Base-by-base conservation (phyloP, 2,329 filamentous ascomycete species). In the Epichloe gansuensis region DNA sequence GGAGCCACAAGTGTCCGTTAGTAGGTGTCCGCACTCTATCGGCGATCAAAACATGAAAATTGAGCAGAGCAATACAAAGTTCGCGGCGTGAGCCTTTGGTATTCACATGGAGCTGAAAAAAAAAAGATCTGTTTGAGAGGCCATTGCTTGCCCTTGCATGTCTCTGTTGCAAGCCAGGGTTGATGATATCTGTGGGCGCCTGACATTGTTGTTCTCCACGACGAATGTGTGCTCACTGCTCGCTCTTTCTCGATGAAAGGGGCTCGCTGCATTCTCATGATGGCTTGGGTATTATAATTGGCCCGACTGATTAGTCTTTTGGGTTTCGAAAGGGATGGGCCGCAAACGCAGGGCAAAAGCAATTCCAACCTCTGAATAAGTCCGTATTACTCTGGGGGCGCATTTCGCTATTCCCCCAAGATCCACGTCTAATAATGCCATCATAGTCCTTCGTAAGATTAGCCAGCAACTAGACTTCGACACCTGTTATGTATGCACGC, bases 101-200 rank as follows among this genome's bases (percentile, higher is more conserved):
- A 53, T 50, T 25, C 35, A 17, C 21, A 17, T 9, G 27, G 34
- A 25, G 21, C 35, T 44, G 40, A 11, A 31, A 52, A 49, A 39
- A 34, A 39, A 34, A 27, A 38, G 41, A 43, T 23, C 25, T 51
- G 53, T 53, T 51, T 51, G 41, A 47, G 49, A 39, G 34, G 35
- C 45, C 40, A 17, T 47, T 49, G 34, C 42, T 9, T 47, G 47
- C 55, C 55, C 55, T 55, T 56, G 55, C 55, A 53, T 56, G 55
- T 55, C 55, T 54, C 55, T 53, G 47, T 31, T 54, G 53, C 50
- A 52, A 41, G 51, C 51, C 51, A 45, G 50, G 49, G 52, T 40
- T 50, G 51, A 42, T 43, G 48, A 38, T 27, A 6, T 36, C 21
- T 31, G 41, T 39, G 34, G 34, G 27, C 21, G 40, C 40, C 15